A percentile compares a stretch with the other conserved stretches of the same genome.
phyloP scores from a whole-genome alignment of 2,329 filamentous ascomycete species.

The Neonectria coccinea region DNA sequence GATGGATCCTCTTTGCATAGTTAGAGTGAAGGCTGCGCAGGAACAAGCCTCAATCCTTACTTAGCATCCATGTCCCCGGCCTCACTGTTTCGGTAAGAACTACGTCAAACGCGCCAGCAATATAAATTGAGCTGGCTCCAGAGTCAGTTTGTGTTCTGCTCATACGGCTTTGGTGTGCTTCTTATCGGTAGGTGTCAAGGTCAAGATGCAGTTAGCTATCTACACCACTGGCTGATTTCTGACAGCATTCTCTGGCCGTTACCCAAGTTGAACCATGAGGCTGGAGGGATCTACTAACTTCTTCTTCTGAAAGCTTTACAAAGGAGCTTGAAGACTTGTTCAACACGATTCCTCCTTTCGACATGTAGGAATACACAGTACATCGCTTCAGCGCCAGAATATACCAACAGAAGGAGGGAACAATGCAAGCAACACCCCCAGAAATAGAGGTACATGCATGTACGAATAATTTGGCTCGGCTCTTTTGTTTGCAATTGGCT shows the following conservation, averaged over 20 bases:
- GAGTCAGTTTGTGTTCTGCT: not conserved
- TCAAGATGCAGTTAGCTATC: too few relatives aligned
- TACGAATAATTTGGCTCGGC: accelerated
- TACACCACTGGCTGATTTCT: too few relatives aligned
- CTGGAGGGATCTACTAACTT: too few relatives aligned
- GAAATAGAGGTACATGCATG: not conserved
- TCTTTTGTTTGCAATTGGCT: not conserved
- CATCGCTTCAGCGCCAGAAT: not conserved
- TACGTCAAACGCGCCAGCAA: not conserved
- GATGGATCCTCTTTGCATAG: too few relatives aligned
- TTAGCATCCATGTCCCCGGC: not conserved
- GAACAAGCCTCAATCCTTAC: not conserved
- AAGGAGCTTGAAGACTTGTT: not conserved
- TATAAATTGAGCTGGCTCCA: not conserved
- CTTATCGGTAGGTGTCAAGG: too few relatives aligned
- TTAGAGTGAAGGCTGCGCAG: too few relatives aligned
- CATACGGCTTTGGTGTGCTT: too few relatives aligned
- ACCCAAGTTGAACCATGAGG: too few relatives aligned
- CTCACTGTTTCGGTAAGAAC: not conserved
- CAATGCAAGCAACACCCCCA: not conserved
- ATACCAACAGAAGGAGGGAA: not conserved
- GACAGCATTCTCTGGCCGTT: too few relatives aligned
- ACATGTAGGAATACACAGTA: not conserved
- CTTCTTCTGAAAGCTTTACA: not conserved
- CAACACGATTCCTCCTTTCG: not conserved